A percentile compares a stretch with the other conserved stretches of the same genome.
Conservation (phyloP, 352 stramenopile genomes). For the Globisporangium abappressorium region DNA sequence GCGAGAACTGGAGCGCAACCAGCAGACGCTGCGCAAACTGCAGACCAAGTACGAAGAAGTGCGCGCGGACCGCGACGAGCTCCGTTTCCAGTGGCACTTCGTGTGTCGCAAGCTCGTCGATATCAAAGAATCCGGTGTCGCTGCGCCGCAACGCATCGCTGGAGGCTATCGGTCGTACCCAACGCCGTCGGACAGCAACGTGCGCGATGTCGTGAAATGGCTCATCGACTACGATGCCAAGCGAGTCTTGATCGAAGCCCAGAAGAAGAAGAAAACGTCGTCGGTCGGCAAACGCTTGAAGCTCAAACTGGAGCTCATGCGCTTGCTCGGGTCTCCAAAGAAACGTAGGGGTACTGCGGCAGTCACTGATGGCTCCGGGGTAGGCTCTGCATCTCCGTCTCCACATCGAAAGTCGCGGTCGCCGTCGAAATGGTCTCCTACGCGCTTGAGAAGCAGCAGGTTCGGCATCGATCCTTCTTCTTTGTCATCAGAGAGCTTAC, state of each 20-base stretch:
- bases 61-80: slow-evolving; percentile 24
- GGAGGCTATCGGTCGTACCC: slow-evolving; percentile 39
- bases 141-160: slow-evolving; percentile 31
- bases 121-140: slow-evolving; percentile 24
- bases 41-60: slow-evolving; percentile 22
- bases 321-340: slow-evolving; percentile 17
- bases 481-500: not conserved
- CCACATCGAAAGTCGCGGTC: slow-evolving; percentile 6
- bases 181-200: slow-evolving; percentile 26
- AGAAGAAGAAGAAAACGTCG: slow-evolving; percentile 14
- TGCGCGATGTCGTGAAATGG: slow-evolving; percentile 41
- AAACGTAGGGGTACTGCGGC: slow-evolving; percentile 4
- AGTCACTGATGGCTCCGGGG: not conserved
- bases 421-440: slow-evolving; percentile 3
- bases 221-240: slow-evolving; percentile 41
- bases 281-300: slow-evolving; percentile 22
- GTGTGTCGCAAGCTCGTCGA: slow-evolving; percentile 37
- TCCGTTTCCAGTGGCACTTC: slow-evolving; percentile 35
- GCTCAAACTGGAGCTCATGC: slow-evolving; percentile 40
- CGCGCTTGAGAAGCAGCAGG: not conserved
- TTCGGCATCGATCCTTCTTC: not conserved
- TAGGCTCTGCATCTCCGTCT: not conserved
- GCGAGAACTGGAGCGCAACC: slow-evolving; percentile 15
- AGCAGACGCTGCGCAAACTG: slow-evolving; percentile 18
- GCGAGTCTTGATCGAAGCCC: slow-evolving; percentile 24